Evolutionary conservation across 139 green algal species (phyloP).

Genomic region (Protoeuglena noctilucae): DNA sequence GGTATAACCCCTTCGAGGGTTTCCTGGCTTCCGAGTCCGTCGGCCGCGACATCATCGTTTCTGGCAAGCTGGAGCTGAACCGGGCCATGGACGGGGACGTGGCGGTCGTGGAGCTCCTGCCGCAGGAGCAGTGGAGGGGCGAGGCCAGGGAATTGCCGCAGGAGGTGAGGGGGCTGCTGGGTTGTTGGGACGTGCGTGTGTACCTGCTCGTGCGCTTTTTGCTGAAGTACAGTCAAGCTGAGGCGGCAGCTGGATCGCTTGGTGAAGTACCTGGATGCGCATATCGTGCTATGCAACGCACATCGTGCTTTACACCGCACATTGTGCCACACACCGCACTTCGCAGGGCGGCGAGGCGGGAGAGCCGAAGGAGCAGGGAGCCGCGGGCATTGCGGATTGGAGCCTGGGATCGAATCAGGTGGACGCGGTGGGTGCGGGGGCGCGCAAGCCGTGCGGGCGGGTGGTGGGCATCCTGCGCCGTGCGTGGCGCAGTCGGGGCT

Average conservation of each 20-base stretch:
- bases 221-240: not conserved
- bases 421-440: too few species aligned
- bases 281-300: conserved; percentile 22
- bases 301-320: not conserved
- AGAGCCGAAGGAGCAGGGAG: conserved; percentile 34
- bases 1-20: conserved; percentile 57
- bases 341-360: conserved; percentile 17
- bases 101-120: conserved; percentile 34
- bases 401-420: too few species aligned
- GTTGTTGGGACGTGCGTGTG: not conserved
- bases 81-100: conserved; percentile 53
- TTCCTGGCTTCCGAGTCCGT: conserved; percentile 45
- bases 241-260: conserved; percentile 5
- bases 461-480: conserved; percentile 66
- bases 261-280: conserved; percentile 15
- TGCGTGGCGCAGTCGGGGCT: conserved; percentile 58
- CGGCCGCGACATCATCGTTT: conserved; percentile 57
- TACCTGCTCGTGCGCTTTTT: not conserved
- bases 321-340: not conserved
- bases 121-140: not conserved
- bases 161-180: not conserved
- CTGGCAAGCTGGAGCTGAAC: conserved; percentile 55
- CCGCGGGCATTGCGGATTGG: too few species aligned
- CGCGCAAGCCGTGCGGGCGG: conserved; percentile 39
- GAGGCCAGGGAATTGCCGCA: not conserved